Conservation (phyloP, 2,329 filamentous ascomycete genomes). For the Fusarium sp. region DNA sequence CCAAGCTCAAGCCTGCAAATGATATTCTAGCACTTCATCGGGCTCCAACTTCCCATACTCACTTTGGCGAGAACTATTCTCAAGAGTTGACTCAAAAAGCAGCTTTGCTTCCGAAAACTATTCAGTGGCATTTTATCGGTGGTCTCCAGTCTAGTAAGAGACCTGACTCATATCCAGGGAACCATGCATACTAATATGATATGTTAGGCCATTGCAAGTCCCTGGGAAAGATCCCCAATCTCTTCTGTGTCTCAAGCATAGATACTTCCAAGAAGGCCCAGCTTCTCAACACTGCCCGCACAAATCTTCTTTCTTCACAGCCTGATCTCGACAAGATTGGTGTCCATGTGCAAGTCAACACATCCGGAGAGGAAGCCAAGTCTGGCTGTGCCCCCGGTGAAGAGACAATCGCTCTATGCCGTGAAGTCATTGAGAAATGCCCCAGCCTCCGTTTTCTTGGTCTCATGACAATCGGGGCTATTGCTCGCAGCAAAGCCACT, state of each 20-base stretch:
- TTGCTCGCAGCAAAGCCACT: constrained; percentile 81
- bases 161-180: background rate
- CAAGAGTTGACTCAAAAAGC: constrained; percentile 92
- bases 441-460: constrained; percentile 79
- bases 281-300: constrained; percentile 80
- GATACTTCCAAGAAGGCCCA: constrained; percentile 89
- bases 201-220: constrained; percentile 83
- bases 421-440: constrained; percentile 74
- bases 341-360: constrained; percentile 95
- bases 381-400: constrained; percentile 78
- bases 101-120: constrained; percentile 75
- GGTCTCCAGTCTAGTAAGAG: constrained; percentile 77
- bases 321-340: constrained; percentile 61
- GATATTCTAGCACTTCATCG: constrained; percentile 88
- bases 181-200: constrained; percentile 7
- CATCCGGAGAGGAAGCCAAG: constrained; percentile 86
- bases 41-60: constrained; percentile 65
- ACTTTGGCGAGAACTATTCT: constrained; percentile 98
- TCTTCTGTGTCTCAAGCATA: constrained; percentile 92
- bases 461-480: constrained; percentile 97
- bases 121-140: constrained; percentile 97
- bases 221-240: constrained; percentile 85
- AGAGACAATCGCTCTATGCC: constrained; percentile 71
- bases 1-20: constrained; percentile 92
- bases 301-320: constrained; percentile 58